Base-by-base conservation (phyloP, 495 filamentous ascomycete species). In the Chaetomidium leptoderma region DNA sequence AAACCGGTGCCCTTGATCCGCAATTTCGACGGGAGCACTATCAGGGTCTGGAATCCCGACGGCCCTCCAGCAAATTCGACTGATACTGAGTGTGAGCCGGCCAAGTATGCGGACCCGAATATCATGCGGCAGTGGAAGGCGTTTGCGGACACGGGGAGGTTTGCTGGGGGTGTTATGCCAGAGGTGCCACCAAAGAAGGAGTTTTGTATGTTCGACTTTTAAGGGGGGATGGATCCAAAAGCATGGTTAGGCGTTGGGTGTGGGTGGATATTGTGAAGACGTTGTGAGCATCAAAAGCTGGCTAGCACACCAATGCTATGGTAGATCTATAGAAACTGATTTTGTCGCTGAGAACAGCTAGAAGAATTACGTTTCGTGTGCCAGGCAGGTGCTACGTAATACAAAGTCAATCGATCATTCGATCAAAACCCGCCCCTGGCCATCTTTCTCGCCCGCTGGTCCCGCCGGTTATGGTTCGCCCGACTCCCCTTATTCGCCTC, bases 381-480 rank as follows among this genome's bases (percentile, higher is more conserved):
- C n/a, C n/a, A n/a, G n/a, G n/a, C n/a, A n/a, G n/a, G n/a, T n/a
- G n/a, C n/a, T n/a, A n/a, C n/a, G n/a, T n/a, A n/a, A n/a, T n/a
- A n/a, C n/a, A n/a, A n/a, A n/a, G n/a, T n/a, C n/a, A n/a, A n/a
- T n/a, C n/a, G n/a, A n/a, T n/a, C n/a, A n/a, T n/a, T n/a, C n/a
- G n/a, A n/a, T n/a, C n/a, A n/a, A 49, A 57, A 57, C 19, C 54
- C 54, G 6, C 54, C 82, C 36, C 85, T 78, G 19, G 83, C 84
- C 78, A 92, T 88, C 76, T 93, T 93, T 70, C 76, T 87, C 50
- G 88, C 86, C 36, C 86, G 73, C 66, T 87, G 85, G 56, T 91
- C 83, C 58, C 86, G 80, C 48, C 87, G 81, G 59, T 78, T 81
- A 63, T 90, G 82, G 53, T 87, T 85, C 57, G 80, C 83, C 56